These are phyloP conservation scores for Volvox reticuliferus DNA, from an alignment of 139 green algal genomes.

Conservation along the genomic window DNA sequence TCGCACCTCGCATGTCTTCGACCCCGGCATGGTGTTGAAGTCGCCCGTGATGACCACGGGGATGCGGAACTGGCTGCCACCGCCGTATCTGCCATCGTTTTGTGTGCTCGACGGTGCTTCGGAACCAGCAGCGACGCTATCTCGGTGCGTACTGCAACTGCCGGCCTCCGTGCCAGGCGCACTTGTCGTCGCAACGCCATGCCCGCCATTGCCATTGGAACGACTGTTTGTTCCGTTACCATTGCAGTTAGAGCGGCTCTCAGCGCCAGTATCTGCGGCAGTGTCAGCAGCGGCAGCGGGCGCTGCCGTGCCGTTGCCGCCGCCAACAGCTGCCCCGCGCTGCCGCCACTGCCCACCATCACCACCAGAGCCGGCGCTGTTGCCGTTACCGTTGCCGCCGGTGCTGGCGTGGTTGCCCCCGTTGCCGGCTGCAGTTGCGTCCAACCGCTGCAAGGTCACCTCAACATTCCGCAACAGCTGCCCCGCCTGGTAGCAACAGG, in stretches of 20 bases:
- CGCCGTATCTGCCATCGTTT: no score
- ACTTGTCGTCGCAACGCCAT: neutral
- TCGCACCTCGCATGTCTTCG: slow-evolving; percentile 35
- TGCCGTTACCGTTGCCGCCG: neutral
- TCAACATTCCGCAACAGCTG: slow-evolving; percentile 56
- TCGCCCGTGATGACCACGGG: slow-evolving; percentile 66
- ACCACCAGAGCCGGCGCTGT: neutral
- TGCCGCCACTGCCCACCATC: neutral
- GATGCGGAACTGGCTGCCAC: neutral
- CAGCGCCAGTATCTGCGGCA: neutral
- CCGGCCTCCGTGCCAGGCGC: neutral
- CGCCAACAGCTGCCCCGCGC: neutral
- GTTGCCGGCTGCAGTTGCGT: neutral
- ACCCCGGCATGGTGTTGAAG: slow-evolving; percentile 68
- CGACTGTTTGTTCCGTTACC: no score
- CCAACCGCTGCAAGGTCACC: slow-evolving; percentile 13
- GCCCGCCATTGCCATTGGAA: neutral
- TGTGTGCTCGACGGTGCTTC: neutral
- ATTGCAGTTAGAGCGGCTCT: neutral
- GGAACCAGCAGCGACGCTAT: no score
- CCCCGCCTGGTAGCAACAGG: slow-evolving; percentile 41
- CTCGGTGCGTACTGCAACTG: neutral
- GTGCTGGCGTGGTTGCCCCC: neutral
- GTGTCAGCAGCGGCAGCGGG: no score
- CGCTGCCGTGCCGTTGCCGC: neutral